Percentiles rank a stretch among this genome's conserved stretches.
phyloP scores from a whole-genome alignment of 768 basidiomycete genomes.

The Pulveroboletus frians region DNA sequence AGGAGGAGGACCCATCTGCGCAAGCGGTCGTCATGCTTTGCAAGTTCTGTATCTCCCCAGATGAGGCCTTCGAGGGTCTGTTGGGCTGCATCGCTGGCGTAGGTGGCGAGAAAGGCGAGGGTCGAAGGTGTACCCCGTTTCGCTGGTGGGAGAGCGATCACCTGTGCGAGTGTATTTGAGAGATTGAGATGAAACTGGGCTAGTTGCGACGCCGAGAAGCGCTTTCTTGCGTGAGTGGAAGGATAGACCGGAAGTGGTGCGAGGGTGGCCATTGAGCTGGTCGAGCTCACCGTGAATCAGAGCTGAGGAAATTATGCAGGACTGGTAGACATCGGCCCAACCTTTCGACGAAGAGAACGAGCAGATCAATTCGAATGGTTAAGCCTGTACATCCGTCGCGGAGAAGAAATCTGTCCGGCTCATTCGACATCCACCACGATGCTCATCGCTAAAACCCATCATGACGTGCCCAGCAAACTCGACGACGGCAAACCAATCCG shows the following conservation, averaged over 20 bases:
- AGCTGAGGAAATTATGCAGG: too few species aligned
- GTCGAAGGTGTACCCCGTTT: constrained; percentile 45
- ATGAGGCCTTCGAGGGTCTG: constrained; percentile 51
- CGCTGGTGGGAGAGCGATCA: constrained; percentile 43
- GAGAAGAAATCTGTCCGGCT: neutral
- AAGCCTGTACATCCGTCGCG: too few species aligned
- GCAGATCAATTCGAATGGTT: too few species aligned
- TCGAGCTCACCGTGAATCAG: too few species aligned
- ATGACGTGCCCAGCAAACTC: constrained; percentile 71
- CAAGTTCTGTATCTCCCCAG: constrained; percentile 39
- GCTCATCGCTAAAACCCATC: constrained; percentile 76
- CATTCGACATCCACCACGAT: constrained; percentile 37
- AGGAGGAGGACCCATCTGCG: constrained; percentile 47
- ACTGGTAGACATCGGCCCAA: too few species aligned
- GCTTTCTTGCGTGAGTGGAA: constrained; percentile 42
- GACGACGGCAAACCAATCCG: constrained; percentile 63
- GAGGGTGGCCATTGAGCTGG: constrained; percentile 25
- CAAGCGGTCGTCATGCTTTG: constrained; percentile 41
- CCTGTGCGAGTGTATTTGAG: constrained; percentile 41
- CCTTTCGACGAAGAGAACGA: too few species aligned
- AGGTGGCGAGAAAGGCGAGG: constrained; percentile 50
- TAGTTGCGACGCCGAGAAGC: constrained; percentile 49
- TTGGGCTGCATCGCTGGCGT: constrained; percentile 52
- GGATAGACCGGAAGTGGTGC: constrained; percentile 52
- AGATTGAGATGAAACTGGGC: constrained; percentile 45